Base-by-base conservation (phyloP, 306 rosid species). In the Coriaria nepalensis region DNA sequence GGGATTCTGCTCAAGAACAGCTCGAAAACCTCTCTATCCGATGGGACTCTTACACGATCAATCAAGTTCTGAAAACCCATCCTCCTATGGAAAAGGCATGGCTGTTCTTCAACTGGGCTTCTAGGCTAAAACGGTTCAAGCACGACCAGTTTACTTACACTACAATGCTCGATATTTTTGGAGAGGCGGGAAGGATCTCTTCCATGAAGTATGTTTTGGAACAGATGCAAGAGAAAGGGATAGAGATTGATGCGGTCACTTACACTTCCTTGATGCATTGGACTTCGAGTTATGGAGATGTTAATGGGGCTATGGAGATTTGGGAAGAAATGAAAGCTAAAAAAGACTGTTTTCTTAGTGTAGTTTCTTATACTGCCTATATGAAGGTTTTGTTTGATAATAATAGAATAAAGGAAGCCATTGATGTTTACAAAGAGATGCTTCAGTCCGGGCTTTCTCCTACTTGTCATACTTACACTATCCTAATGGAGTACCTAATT, bases 11-110 rank as follows among this genome's bases (percentile, higher is more conserved):
- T 20, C 56, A 59, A 43, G 61, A 52, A 40, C 72, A 72, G 66
- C 71, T 76, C 0, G 64, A 60, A 45, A 72, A 39, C 40, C 69
- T 81, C n/a, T 52, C 68, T 6, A 12, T 79, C 41, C 77, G 70
- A 65, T 87, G 92, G 96, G 96, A 82, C 66, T 87, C 96, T n/a
- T 82, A 73, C 70, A 78, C 83, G 2, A 83, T 82, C 57, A 87
- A 76, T 62, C 83, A 73, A 51, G 69, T 87, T 58, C 65, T 87
- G 20, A 82, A 87, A 48, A 79, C 82, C 45, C 96, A 82, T 62
- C 92, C 94, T 4, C 96, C 96, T 8, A 66, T 87, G 92, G 96
- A 87, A 60, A 87, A 79, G 56, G 78, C 96, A 0, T 86, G 96
- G 96, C 36, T 86, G 45, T 81, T 86, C 63, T 86, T 86, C 77